Evolutionary conservation across 768 basidiomycete species (phyloP), one percentile per base, ranked within the genome.

Genomic region (Suillus subaureus): DNA sequence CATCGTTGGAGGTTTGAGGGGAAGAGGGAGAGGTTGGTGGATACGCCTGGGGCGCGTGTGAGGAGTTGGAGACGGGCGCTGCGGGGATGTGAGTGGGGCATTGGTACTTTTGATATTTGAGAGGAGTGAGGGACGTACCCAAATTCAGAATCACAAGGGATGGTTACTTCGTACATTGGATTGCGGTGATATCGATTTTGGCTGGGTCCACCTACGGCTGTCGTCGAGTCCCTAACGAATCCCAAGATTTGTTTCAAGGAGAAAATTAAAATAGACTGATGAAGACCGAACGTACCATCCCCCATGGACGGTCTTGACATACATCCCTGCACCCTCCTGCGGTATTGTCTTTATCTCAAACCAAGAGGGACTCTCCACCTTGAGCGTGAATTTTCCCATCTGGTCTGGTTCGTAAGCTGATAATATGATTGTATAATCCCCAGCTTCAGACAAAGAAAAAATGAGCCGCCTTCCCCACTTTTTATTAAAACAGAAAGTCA

Each of bases 281-380:
- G 33, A 31, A 31, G 31, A 33, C 33, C 9, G 1, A 21, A 74
- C 85, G 61, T 67, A 93, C 96, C 96, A 99, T 45, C 81, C 78
- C 4, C 93, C 94, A n/a, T 79, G 83, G 2, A 90, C 69, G 0
- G 81, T 72, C 69, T 92, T 90, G 26, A 77, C 78, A 73, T 90
- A 97, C 94, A 97, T 93, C 0, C 96, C 96, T 0, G 95, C 93
- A 0, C 94, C 96, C 78, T 99, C 97, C 64, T 89, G 86, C 0
- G 89, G 87, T 28, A 97, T 90, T 0, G 86, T 69, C 58, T 79
- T 79, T 28, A 97, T 67, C 21, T 89, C 86, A 61, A 96, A 83
- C 1, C 85, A 82, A 64, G 75, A 73, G 1, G 88, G 84, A 64
- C 90, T 86, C 60, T 91, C 86, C 3, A 94, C 77, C 28, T 81